These are phyloP conservation scores for Fraxinus sp. DNA, from an alignment of 305 asterid genomes.

Conservation along the genomic window DNA sequence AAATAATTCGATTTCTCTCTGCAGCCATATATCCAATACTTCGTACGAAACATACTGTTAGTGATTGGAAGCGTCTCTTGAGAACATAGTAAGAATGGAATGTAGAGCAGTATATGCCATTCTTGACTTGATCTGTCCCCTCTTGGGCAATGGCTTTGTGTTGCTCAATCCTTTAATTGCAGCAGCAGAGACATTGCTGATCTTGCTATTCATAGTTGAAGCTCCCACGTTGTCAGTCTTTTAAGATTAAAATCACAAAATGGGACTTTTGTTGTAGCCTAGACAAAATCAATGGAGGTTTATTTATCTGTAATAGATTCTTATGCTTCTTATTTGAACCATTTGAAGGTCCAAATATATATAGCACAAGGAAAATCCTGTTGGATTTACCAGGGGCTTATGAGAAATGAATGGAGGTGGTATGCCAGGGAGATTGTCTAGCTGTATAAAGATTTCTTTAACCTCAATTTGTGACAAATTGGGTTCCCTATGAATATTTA, in stretches of 20 bases:
- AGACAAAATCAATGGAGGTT: not conserved
- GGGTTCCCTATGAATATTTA: not conserved
- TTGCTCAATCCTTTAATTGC: slow-evolving; percentile 21
- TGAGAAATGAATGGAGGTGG: not conserved
- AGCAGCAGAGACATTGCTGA: slow-evolving; percentile 17
- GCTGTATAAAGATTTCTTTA: not conserved
- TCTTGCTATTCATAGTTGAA: not conserved
- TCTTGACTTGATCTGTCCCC: slow-evolving; percentile 41
- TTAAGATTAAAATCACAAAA: not conserved
- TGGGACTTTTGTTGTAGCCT: not conserved
- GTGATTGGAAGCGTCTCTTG: slow-evolving; percentile 29
- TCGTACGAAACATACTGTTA: not conserved
- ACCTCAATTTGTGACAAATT: not conserved
- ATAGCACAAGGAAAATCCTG: not conserved
- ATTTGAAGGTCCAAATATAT: not conserved
- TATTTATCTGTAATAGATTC: not conserved
- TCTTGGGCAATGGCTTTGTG: slow-evolving; percentile 30
- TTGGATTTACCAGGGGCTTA: not conserved
- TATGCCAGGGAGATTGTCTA: not conserved
- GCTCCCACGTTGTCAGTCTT: not conserved
- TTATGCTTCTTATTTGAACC: not conserved
- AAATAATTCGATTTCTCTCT: not conserved
- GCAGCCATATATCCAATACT: not conserved
- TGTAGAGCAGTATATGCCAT: slow-evolving; percentile 36
- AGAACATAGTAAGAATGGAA: slow-evolving; percentile 30